Conservation (phyloP, 2,329 filamentous ascomycete genomes). For the Scytalidium sp. region DNA sequence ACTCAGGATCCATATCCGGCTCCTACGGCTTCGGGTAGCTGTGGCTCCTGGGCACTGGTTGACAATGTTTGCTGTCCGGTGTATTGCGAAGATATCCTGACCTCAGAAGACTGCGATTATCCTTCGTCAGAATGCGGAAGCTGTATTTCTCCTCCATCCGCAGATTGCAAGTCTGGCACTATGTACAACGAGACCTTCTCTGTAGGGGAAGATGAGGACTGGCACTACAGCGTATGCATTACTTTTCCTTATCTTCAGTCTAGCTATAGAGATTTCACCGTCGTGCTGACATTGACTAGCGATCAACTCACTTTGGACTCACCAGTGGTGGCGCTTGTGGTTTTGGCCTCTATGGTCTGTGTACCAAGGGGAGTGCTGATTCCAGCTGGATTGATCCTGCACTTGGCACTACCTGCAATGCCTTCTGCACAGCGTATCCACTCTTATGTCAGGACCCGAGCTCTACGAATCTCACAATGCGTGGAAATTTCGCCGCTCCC, state of each 20-base stretch:
- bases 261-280: not conserved
- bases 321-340: slow-evolving; percentile 11
- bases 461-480: slow-evolving; percentile 1
- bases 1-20: slow-evolving; percentile 8
- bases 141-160: slow-evolving; percentile 7
- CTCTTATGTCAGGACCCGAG: slow-evolving; percentile 9
- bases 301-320: slow-evolving; percentile 10
- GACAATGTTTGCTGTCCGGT: slow-evolving; percentile 12
- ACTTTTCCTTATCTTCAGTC: not conserved
- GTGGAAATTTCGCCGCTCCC: slow-evolving; percentile 11
- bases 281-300: not conserved
- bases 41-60: slow-evolving; percentile 8
- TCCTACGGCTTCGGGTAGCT: slow-evolving; percentile 1
- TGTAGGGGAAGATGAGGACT: slow-evolving; percentile 5
- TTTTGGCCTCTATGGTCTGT: slow-evolving; percentile 10
- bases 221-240: slow-evolving; percentile 9
- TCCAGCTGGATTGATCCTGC: slow-evolving; percentile 10
- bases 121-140: not conserved
- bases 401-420: slow-evolving; percentile 6
- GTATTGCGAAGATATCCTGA: slow-evolving; percentile 6
- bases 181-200: slow-evolving; percentile 6
- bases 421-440: slow-evolving; percentile 11
- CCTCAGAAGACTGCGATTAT: slow-evolving; percentile 6
- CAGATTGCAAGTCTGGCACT: slow-evolving; percentile 10
- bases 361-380: slow-evolving; percentile 7